These are phyloP conservation scores for Phytophthora tubulina DNA, from an alignment of 352 stramenopile species.

Conservation along the genomic window DNA sequence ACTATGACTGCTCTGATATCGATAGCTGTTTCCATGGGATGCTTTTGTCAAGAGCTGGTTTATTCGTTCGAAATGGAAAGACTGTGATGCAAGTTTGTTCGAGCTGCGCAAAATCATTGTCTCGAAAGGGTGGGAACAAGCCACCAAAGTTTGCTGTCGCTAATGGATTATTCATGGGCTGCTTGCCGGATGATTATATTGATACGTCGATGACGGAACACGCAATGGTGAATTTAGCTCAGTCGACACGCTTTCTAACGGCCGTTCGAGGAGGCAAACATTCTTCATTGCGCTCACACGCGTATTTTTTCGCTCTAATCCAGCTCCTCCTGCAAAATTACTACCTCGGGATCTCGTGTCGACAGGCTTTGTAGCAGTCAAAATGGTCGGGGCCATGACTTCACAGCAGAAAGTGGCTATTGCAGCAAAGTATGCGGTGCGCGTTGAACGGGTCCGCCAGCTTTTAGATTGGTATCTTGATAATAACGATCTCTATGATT, in stretches of 20 bases:
- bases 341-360: constrained; percentile 1
- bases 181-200: not conserved
- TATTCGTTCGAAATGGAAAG: not conserved
- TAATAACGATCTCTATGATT: constrained; percentile 9
- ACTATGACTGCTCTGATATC: constrained; percentile 1
- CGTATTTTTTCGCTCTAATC: constrained; percentile 10
- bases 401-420: not conserved
- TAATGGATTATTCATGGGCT: constrained; percentile 5
- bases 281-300: not conserved
- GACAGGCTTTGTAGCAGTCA: not conserved
- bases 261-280: constrained; percentile 12
- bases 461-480: not conserved
- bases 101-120: not conserved
- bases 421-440: not conserved
- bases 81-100: not conserved
- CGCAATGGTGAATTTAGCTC: constrained; percentile 11
- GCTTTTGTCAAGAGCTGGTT: not conserved
- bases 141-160: constrained; percentile 12
- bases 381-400: constrained; percentile 6
- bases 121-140: not conserved
- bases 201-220: constrained; percentile 8
- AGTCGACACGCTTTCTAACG: not conserved
- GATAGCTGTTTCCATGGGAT: not conserved
- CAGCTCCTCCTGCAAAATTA: constrained; percentile 1
- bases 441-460: not conserved